Conservation (phyloP, 208 protist genomes). For the Leishmania gerbilli region DNA sequence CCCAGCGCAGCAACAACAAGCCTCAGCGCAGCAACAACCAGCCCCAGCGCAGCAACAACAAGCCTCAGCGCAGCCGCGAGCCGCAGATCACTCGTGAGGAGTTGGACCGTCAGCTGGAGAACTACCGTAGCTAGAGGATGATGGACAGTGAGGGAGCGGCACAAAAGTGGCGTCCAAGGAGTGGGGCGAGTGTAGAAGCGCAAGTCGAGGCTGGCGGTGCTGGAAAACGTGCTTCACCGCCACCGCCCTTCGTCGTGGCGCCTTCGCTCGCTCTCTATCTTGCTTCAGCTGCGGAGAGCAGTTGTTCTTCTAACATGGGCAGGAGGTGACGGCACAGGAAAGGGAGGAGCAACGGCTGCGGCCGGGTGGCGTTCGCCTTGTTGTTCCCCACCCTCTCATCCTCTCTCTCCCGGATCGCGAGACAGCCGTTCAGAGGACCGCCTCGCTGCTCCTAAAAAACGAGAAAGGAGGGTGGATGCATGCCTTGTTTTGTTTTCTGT, state of each 20-base stretch:
- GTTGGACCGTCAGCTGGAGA: slow-evolving; percentile 84
- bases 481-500: slow-evolving; percentile 16
- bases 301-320: neutral
- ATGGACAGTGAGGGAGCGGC: neutral
- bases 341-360: neutral
- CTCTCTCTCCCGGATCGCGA: neutral
- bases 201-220: neutral
- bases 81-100: slow-evolving; percentile 46
- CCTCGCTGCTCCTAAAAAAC: neutral
- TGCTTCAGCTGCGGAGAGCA: neutral
- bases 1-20: too few relatives aligned
- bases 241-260: neutral
- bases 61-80: slow-evolving; percentile 30
- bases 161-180: neutral
- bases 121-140: slow-evolving; percentile 60
- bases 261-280: neutral
- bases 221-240: neutral
- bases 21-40: neutral
- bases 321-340: neutral
- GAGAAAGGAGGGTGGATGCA: neutral
- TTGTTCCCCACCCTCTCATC: neutral
- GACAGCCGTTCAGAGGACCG: neutral
- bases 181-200: neutral
- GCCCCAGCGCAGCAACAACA: slow-evolving; percentile 6
- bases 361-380: neutral